These are phyloP conservation scores for Kazachstania sp. DNA, from an alignment of 1,139 yeast species.

Conservation along the genomic window DNA sequence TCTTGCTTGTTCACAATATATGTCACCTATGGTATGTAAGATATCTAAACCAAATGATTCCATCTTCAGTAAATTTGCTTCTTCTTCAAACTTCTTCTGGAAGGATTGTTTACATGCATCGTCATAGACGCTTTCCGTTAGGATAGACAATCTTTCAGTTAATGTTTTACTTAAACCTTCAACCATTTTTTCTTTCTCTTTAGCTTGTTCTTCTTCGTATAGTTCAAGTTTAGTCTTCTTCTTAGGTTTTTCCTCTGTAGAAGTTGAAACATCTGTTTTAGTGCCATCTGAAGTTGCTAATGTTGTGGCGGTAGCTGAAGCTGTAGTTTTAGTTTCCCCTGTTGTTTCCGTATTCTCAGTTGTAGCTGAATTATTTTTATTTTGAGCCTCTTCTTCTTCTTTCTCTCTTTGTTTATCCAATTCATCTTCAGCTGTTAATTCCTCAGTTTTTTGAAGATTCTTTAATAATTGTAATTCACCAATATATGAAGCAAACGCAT, in stretches of 20 bases:
- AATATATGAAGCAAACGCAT: constrained; percentile 61
- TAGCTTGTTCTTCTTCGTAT: constrained; percentile 68
- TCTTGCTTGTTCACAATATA: constrained; percentile 52
- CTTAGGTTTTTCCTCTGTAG: constrained; percentile 26
- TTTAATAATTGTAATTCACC: constrained; percentile 59
- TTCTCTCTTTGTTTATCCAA: constrained; percentile 47
- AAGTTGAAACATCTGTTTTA: neutral
- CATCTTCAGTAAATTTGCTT: constrained; percentile 64
- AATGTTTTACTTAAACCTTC: constrained; percentile 50
- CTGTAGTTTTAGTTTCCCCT: neutral
- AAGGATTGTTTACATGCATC: constrained; percentile 24
- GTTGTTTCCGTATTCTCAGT: neutral
- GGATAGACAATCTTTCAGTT: constrained; percentile 23
- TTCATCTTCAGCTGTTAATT: constrained; percentile 23
- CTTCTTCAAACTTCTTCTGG: constrained; percentile 40
- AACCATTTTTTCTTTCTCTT: constrained; percentile 66
- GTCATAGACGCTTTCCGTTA: constrained; percentile 31
- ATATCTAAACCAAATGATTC: constrained; percentile 74
- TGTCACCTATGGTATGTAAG: constrained; percentile 60
- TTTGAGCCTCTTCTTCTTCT: constrained; percentile 41
- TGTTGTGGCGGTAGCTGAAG: neutral
- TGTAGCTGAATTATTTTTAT: constrained; percentile 37
- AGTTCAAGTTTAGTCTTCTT: constrained; percentile 54
- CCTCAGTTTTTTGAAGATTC: constrained; percentile 47
- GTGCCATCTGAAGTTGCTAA: neutral